A percentile compares a stretch with the other conserved stretches of the same genome.
Conservation (phyloP, 192 early-diverging fungal species). For the Umbelopsis sp. region DNA sequence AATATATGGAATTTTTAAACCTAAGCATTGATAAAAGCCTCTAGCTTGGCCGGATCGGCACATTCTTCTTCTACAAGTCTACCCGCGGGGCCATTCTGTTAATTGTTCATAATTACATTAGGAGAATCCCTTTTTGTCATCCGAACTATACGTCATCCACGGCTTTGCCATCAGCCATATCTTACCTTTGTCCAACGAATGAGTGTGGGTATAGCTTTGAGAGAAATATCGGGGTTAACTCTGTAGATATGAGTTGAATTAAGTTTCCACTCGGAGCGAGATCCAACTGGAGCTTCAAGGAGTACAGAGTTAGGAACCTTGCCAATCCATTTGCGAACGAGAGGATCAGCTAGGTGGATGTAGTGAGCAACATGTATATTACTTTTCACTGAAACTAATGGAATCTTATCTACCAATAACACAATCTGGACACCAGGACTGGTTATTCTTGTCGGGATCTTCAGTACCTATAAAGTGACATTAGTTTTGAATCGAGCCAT, state of each 20-base stretch:
- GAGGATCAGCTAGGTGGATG: constrained; percentile 38
- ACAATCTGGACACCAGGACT: constrained; percentile 58
- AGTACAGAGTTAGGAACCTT: constrained; percentile 35
- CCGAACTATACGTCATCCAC: background rate
- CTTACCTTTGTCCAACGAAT: constrained; percentile 39
- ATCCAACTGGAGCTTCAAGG: constrained; percentile 43
- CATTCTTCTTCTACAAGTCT: constrained; percentile 34
- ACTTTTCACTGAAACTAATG: background rate
- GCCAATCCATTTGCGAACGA: constrained; percentile 37
- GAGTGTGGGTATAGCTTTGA: constrained; percentile 47
- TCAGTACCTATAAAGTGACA: constrained; percentile 33
- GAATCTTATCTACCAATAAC: constrained; percentile 35
- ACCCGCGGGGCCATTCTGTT: constrained; percentile 32
- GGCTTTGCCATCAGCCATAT: background rate
- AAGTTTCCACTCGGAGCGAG: constrained; percentile 35
- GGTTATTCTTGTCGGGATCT: constrained; percentile 30
- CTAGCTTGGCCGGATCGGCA: constrained; percentile 24
- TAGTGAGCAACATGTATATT: background rate
- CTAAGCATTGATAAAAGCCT: constrained; percentile 22
- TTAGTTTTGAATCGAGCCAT: background rate
- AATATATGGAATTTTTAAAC: background rate
- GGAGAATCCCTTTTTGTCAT: background rate
- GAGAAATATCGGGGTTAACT: constrained; percentile 19
- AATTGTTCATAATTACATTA: background rate
- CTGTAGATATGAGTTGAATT: constrained; percentile 43